Base-by-base conservation (phyloP, 306 rosid genomes). In the Dryas drummondii region DNA sequence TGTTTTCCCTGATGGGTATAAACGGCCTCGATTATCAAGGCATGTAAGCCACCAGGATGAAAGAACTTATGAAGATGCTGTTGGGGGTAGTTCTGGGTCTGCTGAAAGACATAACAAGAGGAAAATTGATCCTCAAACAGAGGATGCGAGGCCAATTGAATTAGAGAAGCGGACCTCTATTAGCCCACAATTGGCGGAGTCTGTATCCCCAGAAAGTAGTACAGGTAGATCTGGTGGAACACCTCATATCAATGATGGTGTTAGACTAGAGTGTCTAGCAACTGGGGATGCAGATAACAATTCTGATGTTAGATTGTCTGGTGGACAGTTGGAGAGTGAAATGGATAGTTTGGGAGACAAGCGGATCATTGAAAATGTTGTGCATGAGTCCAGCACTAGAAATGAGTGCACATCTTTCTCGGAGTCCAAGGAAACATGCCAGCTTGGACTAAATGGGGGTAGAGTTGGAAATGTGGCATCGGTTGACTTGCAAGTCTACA, bases 1-100 rank as follows among this genome's bases (percentile, higher is more conserved):
- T 90, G 87, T 94, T 80, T 94, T 92, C 79, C 99, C 99, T 4
- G 90, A 85, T 70, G 99, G 97, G 7, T 86, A 84, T 81, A 94
- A 84, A 72, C 90, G 91, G 48, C 76, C 87, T 74, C 88, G 96
- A 54, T 66, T 80, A 55, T 78, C 77, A 4, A 88, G 91, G 82
- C 91, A 85, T 69, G 53, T 65, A 26, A 87, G 68, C 72, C 93
- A 81, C 68, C 79, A 72, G 17, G 78, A 84, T 48, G 90, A 86
- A 52, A 86, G 80, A 73, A 40, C 45, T 59, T 74, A 81, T 61
- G 87, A 87, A 73, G 90, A 80, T 78, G 73, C 76, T 73, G 72
- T 74, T 10, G 85, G 82, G 44, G 67, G 80, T 71, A 55, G 57
- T 79, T 76, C 88, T 84, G 89, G 88, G 73, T 56, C 89, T 45